Conservation (phyloP, 805 yeast genomes). For the Ascoidea rubescens region DNA sequence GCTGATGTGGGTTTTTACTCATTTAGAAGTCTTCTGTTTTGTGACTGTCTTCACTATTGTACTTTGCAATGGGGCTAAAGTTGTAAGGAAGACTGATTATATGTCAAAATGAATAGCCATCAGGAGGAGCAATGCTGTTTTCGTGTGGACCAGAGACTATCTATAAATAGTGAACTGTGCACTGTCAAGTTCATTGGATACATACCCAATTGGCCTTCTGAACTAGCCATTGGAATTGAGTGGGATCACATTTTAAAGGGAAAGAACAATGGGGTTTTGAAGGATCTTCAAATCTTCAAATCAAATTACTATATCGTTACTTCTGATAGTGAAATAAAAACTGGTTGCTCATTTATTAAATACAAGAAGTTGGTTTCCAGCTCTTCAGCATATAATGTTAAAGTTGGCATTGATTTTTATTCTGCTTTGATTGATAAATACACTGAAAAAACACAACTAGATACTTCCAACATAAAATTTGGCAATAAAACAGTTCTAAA, state of each 20-base stretch:
- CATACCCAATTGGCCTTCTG: conserved; percentile 48
- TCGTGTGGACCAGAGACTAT: too few species aligned
- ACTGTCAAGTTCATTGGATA: conserved; percentile 52
- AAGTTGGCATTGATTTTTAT: conserved; percentile 18
- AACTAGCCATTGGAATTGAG: conserved; percentile 59
- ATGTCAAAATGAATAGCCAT: too few species aligned
- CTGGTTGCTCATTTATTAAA: conserved; percentile 15
- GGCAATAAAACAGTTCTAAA: conserved; percentile 48
- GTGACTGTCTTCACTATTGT: too few species aligned
- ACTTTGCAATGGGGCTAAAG: too few species aligned
- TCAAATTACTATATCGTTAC: conserved; percentile 5
- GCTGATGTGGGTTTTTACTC: too few species aligned
- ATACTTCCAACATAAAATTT: conserved; percentile 23
- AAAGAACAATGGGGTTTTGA: conserved; percentile 50
- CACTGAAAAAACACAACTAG: conserved; percentile 9
- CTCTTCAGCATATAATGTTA: conserved; percentile 9
- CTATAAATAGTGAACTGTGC: conserved; percentile 30
- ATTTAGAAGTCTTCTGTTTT: too few species aligned
- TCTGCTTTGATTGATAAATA: conserved; percentile 40
- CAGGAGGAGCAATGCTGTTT: too few species aligned
- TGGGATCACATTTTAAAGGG: conserved; percentile 72
- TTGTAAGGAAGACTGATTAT: too few species aligned
- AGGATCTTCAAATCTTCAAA: conserved; percentile 42
- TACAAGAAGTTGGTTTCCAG: conserved; percentile 10
- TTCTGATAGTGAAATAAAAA: not conserved